Base-by-base conservation (phyloP, 2,329 filamentous ascomycete species). In the Metarhizium album region DNA sequence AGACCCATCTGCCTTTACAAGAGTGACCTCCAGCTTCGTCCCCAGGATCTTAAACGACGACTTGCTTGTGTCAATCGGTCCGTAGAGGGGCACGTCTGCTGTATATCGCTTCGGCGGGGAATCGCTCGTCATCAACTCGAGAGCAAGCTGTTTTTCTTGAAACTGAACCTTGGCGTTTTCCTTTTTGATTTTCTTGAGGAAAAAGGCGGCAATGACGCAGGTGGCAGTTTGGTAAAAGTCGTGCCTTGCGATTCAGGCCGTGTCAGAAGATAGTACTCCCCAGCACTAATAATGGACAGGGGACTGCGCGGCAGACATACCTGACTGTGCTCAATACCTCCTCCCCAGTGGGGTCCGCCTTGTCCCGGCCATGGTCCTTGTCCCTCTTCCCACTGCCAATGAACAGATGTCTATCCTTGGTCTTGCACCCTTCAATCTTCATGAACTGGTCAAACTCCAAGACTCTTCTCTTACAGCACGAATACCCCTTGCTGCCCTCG, bases 371-470 rank as follows among this genome's bases (percentile, higher is more conserved):
- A n/a, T n/a, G n/a, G n/a, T 43, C 40, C 40, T 43, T 24, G 7
- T 76, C 73, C 68, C 88, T 87, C 59, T 79, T 80, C 58, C 82
- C 87, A 57, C 78, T 86, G 3, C 87, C 87, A 33, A 97, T 77
- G 62, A 96, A 98, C 57, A 95, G 69, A 73, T 98, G 93, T 53
- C 79, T 76, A 42, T 76, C 73, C 69, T 90, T 93, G 42, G 85
- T 90, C 66, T 82, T 83, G 71, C 93, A 98, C 1, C 93, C 93
- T 60, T 87, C 83, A 53, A 98, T 91, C 69, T 87, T 93, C 83
- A 98, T 83, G 70, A 98, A 98, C 68, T 97, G 86, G 66, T 98
- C 90, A 68, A 98, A 98, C 65, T 98, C 93, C 53, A 98, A 72
- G 52, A 98, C 93, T 37, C 90, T 80, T 60, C 89, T 78, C 79